These are phyloP conservation scores for Aphanocladium album DNA, from an alignment of 2,329 filamentous ascomycete species.

Conservation along the genomic window DNA sequence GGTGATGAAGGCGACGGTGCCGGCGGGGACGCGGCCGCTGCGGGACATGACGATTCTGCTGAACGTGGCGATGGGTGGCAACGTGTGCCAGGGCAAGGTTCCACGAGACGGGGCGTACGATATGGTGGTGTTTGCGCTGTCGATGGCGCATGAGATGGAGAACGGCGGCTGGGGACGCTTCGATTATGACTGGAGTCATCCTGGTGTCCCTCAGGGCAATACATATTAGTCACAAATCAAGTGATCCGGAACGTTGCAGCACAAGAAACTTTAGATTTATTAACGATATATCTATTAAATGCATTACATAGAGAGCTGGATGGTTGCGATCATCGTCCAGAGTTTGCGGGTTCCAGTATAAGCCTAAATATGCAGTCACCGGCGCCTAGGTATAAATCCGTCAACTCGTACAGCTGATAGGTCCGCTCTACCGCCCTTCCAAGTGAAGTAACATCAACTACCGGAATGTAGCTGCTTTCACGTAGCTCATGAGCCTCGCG, in stretches of 20 bases:
- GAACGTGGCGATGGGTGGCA: constrained; percentile 59
- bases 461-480: neutral
- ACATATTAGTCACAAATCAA: no score
- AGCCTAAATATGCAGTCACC: constrained; percentile 3
- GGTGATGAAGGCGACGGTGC: constrained; percentile 53
- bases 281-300: no score
- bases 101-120: constrained; percentile 52
- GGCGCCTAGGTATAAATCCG: neutral
- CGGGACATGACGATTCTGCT: constrained; percentile 52
- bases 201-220: constrained; percentile 23
- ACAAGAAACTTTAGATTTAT: no score
- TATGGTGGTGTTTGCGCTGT: constrained; percentile 48
- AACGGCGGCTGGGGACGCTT: constrained; percentile 51
- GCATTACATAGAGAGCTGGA: neutral
- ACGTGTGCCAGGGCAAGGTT: constrained; percentile 48
- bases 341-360: neutral
- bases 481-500: neutral
- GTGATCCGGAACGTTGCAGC: no score
- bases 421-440: neutral
- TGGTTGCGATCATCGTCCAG: no score
- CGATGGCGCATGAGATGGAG: constrained; percentile 46
- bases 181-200: constrained; percentile 42
- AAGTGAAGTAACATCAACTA: neutral
- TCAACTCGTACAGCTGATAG: neutral
- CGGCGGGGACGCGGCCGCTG: constrained; percentile 47